These are phyloP conservation scores for Sinapis alba DNA, from an alignment of 441 rosid genomes.

Conservation along the genomic window DNA sequence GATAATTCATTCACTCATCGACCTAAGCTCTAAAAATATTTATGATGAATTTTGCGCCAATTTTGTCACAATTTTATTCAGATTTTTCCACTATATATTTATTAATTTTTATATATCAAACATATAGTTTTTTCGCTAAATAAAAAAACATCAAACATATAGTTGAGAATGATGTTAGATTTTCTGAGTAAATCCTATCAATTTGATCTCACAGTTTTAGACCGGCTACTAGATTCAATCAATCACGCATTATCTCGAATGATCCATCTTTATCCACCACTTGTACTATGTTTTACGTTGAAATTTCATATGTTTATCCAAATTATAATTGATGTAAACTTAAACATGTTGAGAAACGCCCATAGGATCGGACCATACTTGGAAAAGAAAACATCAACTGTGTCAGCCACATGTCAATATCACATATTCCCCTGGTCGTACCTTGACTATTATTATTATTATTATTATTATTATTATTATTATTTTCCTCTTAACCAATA, in stretches of 20 bases:
- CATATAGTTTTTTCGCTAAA: too few relatives aligned
- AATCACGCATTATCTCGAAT: slow-evolving; percentile 12
- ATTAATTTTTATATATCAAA: background rate
- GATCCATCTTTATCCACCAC: slow-evolving; percentile 1
- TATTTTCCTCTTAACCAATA: background rate
- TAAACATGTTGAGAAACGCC: slow-evolving; percentile 9
- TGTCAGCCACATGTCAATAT: slow-evolving; percentile 11
- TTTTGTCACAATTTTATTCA: background rate
- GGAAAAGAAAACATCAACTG: slow-evolving; percentile 26
- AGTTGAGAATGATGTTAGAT: background rate
- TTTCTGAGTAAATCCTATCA: background rate
- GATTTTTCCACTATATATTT: background rate
- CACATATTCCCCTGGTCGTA: slow-evolving; percentile 29
- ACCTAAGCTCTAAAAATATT: background rate
- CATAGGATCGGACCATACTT: background rate
- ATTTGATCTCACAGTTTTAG: background rate
- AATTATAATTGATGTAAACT: slow-evolving; percentile 19
- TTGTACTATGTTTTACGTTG: background rate
- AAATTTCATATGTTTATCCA: slow-evolving; percentile 13
- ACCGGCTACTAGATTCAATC: background rate
- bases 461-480: background rate
- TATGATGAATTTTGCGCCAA: background rate
- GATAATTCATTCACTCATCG: background rate
- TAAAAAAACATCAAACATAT: too few relatives aligned
- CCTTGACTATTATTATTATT: slow-evolving; percentile 19